phyloP scores from a whole-genome alignment of 495 filamentous ascomycete genomes.

The Annulohypoxylon maeteangense region DNA sequence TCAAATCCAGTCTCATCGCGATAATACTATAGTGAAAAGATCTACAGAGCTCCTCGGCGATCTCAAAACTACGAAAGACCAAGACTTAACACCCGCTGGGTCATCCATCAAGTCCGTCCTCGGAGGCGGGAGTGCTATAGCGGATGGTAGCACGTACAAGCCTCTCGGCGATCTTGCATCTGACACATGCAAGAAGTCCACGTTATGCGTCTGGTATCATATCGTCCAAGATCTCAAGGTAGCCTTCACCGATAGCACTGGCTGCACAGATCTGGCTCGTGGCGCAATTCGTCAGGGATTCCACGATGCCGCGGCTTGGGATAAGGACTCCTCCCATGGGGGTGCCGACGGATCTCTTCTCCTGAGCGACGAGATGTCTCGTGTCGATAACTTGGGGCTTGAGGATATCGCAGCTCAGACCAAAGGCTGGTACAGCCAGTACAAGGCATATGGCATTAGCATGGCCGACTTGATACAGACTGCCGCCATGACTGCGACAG shows the following conservation, averaged over 20 bases:
- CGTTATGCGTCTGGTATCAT: conserved; percentile 57
- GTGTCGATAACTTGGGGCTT: conserved; percentile 47
- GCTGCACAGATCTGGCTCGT: conserved; percentile 47
- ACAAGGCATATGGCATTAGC: conserved; percentile 45
- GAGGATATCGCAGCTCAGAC: conserved; percentile 48
- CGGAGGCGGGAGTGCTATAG: conserved; percentile 35
- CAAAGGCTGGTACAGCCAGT: conserved; percentile 47
- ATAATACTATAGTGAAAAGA: conserved; percentile 30
- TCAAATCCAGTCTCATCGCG: conserved; percentile 37
- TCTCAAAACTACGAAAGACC: conserved; percentile 33
- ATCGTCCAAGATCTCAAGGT: conserved; percentile 53
- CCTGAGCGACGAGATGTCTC: conserved; percentile 45
- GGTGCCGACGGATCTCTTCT: conserved; percentile 57
- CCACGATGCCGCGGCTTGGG: conserved; percentile 54
- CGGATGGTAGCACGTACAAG: conserved; percentile 35
- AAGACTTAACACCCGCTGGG: conserved; percentile 37
- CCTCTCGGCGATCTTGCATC: conserved; percentile 40
- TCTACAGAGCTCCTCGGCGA: conserved; percentile 51
- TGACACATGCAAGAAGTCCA: conserved; percentile 45
- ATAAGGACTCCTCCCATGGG: conserved; percentile 46
- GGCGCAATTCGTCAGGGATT: conserved; percentile 55
- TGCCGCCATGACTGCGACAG: conserved; percentile 51
- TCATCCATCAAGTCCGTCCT: conserved; percentile 46
- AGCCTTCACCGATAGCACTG: conserved; percentile 40
- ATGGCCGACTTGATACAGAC: conserved; percentile 58